A percentile compares a stretch with the other conserved stretches of the same genome.
These are phyloP conservation scores for Phylloporus arenicola DNA, from an alignment of 768 basidiomycete genomes.

Conservation along the genomic window DNA sequence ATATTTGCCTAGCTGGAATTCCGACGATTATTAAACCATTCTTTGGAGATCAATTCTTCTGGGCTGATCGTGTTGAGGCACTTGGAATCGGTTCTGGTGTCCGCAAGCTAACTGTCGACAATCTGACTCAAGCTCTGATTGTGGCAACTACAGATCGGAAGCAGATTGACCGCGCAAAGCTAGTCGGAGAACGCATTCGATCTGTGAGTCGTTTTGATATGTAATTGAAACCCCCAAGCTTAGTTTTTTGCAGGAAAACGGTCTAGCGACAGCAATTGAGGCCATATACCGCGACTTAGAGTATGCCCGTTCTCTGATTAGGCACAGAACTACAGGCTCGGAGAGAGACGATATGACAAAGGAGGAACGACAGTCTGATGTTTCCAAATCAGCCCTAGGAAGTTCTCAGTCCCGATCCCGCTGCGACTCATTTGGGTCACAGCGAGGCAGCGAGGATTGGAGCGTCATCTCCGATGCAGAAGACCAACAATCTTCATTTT, in stretches of 20 bases:
- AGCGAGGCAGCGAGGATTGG: constrained; percentile 74
- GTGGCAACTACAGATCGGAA: constrained; percentile 83
- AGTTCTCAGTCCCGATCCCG: constrained; percentile 39
- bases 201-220: constrained; percentile 41
- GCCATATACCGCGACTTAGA: constrained; percentile 95
- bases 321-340: constrained; percentile 35
- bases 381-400: constrained; percentile 24
- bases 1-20: constrained; percentile 59
- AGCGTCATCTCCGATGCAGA: constrained; percentile 81
- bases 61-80: constrained; percentile 97
- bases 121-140: constrained; percentile 70
- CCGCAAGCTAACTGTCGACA: constrained; percentile 78
- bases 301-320: constrained; percentile 85
- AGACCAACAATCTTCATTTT: constrained; percentile 50
- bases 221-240: not conserved
- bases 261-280: constrained; percentile 90
- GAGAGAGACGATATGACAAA: constrained; percentile 5
- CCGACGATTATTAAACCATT: constrained; percentile 97
- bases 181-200: constrained; percentile 84
- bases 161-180: constrained; percentile 80
- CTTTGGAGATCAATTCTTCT: constrained; percentile 97
- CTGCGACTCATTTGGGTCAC: constrained; percentile 53
- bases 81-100: constrained; percentile 87
- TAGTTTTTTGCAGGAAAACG: constrained; percentile 67
- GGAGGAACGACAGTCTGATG: constrained; percentile 32